Evolutionary conservation across 2,329 filamentous ascomycete genomes (phyloP).

Genomic region (Ophiostoma pallidulum): DNA sequence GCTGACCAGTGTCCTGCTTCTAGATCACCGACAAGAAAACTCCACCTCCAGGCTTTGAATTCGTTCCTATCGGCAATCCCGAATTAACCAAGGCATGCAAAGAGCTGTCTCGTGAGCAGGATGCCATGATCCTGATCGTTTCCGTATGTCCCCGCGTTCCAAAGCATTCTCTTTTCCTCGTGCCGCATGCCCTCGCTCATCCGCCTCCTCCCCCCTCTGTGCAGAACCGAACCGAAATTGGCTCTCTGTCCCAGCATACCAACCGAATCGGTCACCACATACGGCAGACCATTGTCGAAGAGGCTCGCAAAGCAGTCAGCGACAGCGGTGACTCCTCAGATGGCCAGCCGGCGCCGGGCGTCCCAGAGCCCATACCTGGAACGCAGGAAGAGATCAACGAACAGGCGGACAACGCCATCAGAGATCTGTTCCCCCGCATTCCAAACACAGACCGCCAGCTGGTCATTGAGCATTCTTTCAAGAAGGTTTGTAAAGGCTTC

Average conservation of each 20-base stretch:
- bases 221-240: conserved; percentile 14
- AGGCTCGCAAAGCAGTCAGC: conserved; percentile 32
- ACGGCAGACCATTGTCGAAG: conserved; percentile 47
- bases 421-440: conserved; percentile 56
- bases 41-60: conserved; percentile 53
- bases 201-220: not conserved
- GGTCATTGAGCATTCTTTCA: conserved; percentile 55
- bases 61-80: conserved; percentile 54
- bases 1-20: not conserved
- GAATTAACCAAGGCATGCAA: conserved; percentile 52
- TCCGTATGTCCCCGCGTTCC: conserved; percentile 38
- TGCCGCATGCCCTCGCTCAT: too few relatives aligned
- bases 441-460: conserved; percentile 54
- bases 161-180: not conserved
- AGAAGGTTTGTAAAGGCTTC: conserved; percentile 38
- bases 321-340: conserved; percentile 21
- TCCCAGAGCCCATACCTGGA: conserved; percentile 50
- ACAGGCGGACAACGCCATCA: conserved; percentile 52
- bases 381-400: conserved; percentile 50
- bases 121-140: conserved; percentile 57
- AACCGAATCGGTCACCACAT: conserved; percentile 54
- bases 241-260: conserved; percentile 37
- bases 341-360: conserved; percentile 13
- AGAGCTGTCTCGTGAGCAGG: conserved; percentile 52
- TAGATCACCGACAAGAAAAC: conserved; percentile 43